Evolutionary conservation across 169 alveolate genomes (phyloP).

Genomic region (Cryptosporidium sp.): DNA sequence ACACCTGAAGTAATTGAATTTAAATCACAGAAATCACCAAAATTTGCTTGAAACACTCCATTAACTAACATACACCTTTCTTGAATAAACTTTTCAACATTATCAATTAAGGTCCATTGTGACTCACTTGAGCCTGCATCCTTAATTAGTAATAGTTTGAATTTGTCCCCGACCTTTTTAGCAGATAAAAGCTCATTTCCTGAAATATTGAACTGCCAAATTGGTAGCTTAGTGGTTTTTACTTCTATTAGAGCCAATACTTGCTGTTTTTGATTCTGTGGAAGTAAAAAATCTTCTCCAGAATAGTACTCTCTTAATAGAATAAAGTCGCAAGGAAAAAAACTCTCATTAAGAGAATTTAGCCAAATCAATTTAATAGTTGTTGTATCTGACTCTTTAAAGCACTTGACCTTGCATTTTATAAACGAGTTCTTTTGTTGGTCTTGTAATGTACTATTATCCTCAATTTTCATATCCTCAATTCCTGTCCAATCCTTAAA

Average conservation of each 20-base stretch:
- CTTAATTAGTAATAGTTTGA: constrained; percentile 39
- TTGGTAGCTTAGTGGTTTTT: constrained; percentile 60
- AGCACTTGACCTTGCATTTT: constrained; percentile 26
- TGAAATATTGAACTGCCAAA: constrained; percentile 71
- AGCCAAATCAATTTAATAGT: constrained; percentile 35
- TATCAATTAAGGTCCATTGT: constrained; percentile 41
- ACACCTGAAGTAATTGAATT: background rate
- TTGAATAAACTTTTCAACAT: constrained; percentile 9
- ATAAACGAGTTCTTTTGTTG: background rate
- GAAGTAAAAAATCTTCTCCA: background rate
- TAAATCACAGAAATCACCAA: background rate
- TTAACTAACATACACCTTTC: constrained; percentile 11
- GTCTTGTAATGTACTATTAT: background rate
- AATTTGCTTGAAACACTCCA: constrained; percentile 47
- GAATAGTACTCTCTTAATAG: constrained; percentile 14
- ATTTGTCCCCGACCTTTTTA: background rate
- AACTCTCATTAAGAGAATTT: constrained; percentile 41
- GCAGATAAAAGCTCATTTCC: constrained; percentile 24
- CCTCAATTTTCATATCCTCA: constrained; percentile 44
- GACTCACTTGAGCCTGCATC: constrained; percentile 70
- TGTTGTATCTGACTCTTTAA: constrained; percentile 40
- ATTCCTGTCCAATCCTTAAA: background rate
- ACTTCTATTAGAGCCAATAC: constrained; percentile 66
- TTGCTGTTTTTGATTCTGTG: background rate
- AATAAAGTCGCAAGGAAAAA: constrained; percentile 54